These are phyloP conservation scores for Cordyceps cateniannulata DNA, from an alignment of 2,329 filamentous ascomycete species.

Conservation along the genomic window DNA sequence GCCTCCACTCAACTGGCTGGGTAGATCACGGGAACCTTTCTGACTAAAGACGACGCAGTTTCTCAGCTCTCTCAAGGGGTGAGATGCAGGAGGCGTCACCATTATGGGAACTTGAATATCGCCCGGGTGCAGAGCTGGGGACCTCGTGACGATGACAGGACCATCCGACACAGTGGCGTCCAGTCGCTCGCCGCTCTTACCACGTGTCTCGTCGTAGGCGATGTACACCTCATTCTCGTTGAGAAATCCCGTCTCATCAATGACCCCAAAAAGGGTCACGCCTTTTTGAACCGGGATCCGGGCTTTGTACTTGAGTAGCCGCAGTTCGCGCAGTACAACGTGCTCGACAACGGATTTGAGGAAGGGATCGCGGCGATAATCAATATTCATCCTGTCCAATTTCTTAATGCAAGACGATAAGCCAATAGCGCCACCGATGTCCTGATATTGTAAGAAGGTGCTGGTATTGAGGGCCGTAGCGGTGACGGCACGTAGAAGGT, in stretches of 20 bases:
- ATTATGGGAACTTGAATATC: conserved; percentile 65
- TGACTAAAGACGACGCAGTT: conserved; percentile 79
- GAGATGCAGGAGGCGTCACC: conserved; percentile 50
- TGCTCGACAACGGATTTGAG: conserved; percentile 66
- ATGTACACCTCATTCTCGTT: conserved; percentile 63
- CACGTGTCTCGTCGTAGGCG: conserved; percentile 39
- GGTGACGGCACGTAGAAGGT: conserved; percentile 53
- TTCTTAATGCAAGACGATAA: conserved; percentile 57
- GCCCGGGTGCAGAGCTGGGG: conserved; percentile 74
- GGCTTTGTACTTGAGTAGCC: conserved; percentile 70
- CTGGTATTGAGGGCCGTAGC: conserved; percentile 54
- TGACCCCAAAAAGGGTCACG: conserved; percentile 72
- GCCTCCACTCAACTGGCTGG: conserved; percentile 72
- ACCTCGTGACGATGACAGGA: conserved; percentile 61
- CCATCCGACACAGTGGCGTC: conserved; percentile 28
- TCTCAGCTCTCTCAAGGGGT: conserved; percentile 53
- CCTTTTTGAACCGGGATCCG: conserved; percentile 66
- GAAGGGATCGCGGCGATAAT: conserved; percentile 63
- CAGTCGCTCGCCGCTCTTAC: conserved; percentile 20
- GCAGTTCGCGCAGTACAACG: conserved; percentile 61
- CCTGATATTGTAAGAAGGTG: conserved; percentile 56
- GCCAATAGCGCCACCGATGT: conserved; percentile 53
- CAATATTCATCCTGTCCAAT: conserved; percentile 50
- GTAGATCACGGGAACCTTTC: conserved; percentile 63
- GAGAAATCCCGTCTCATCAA: conserved; percentile 72